Percentiles rank a stretch among this genome's conserved stretches.
These are phyloP conservation scores for Trichophyton benhamiae DNA, from an alignment of 2,329 filamentous ascomycete genomes.

Conservation along the genomic window DNA sequence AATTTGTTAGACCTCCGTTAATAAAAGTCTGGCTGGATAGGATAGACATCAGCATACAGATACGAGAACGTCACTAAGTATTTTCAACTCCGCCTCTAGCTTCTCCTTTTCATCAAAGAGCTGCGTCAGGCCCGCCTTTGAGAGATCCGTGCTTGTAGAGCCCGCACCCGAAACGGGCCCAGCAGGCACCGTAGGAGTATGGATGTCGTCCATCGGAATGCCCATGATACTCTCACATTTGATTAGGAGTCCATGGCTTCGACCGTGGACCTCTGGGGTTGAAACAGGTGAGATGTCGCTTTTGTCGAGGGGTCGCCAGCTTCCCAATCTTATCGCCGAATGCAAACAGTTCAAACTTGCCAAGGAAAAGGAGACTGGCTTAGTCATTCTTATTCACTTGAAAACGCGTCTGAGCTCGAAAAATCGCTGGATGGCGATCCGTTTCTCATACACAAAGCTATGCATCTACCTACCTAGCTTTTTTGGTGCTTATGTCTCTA, in stretches of 20 bases:
- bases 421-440: too few relatives aligned
- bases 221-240: conserved; percentile 31
- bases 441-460: too few relatives aligned
- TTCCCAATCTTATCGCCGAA: not conserved
- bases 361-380: not conserved
- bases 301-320: not conserved
- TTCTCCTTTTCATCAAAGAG: conserved; percentile 74
- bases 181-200: conserved; percentile 61
- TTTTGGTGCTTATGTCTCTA: too few relatives aligned
- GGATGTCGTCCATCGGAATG: conserved; percentile 51
- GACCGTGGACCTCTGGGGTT: not conserved
- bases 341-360: not conserved
- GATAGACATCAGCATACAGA: conserved; percentile 48
- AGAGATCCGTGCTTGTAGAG: conserved; percentile 44
- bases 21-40: not conserved
- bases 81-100: conserved; percentile 74
- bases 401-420: too few relatives aligned
- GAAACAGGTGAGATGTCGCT: not conserved
- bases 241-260: not conserved
- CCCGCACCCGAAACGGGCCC: conserved; percentile 55
- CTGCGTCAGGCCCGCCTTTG: conserved; percentile 60
- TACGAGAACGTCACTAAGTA: conserved; percentile 73
- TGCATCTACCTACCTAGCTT: too few relatives aligned
- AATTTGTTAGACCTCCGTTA: not conserved
- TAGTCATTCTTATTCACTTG: not conserved